Conservation (phyloP, 345 rosid genomes). For the Bruguiera sexangula region DNA sequence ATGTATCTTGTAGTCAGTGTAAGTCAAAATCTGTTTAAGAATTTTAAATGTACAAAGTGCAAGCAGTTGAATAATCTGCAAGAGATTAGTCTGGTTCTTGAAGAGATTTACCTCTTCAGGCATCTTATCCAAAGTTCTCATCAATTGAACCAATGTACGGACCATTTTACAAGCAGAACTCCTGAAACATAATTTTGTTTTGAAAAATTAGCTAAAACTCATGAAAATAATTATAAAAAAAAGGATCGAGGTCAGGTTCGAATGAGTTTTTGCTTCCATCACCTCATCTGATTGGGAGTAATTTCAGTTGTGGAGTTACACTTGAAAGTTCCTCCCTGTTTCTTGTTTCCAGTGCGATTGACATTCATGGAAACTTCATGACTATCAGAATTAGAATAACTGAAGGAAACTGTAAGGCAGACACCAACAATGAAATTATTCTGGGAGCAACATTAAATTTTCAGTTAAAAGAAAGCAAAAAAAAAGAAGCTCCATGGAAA, state of each 20-base stretch:
- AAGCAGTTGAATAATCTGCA: background rate
- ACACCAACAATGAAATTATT: background rate
- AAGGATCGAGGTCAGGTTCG: constrained; percentile 1
- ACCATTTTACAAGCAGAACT: constrained; percentile 97
- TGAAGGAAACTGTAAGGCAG: constrained; percentile 75
- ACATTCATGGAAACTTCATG: constrained; percentile 87
- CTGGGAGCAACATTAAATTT: background rate
- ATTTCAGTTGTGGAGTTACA: constrained; percentile 64
- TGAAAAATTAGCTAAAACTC: constrained; percentile 1
- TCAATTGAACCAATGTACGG: constrained; percentile 83
- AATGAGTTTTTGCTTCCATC: background rate
- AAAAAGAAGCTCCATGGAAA: background rate
- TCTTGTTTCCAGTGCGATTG: constrained; percentile 76
- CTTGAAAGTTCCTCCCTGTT: constrained; percentile 64
- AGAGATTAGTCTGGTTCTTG: background rate
- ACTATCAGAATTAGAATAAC: constrained; percentile 68
- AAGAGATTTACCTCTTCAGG: constrained; percentile 68
- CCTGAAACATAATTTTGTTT: constrained; percentile 38
- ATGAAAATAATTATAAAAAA: background rate
- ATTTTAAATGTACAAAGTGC: background rate
- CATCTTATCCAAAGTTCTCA: constrained; percentile 96
- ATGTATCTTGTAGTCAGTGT: constrained; percentile 14
- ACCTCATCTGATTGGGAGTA: constrained; percentile 97
- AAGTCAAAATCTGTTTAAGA: background rate
- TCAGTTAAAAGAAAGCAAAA: background rate